phyloP scores from a whole-genome alignment of 768 basidiomycete species.

The Boletellus sp. region DNA sequence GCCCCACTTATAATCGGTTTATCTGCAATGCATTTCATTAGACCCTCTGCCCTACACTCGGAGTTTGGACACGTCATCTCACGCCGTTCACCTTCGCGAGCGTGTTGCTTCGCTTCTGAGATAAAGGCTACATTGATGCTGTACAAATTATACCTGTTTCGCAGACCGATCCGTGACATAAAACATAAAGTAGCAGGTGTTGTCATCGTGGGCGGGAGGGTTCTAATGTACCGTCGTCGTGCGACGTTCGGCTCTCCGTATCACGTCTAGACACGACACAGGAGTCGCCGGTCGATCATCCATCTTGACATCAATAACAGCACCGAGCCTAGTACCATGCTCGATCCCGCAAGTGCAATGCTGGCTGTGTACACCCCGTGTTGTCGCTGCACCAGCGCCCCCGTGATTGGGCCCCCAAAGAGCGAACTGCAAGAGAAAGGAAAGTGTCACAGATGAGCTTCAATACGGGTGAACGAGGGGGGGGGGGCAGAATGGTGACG shows the following conservation, averaged over 20 bases:
- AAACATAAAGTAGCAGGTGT: not conserved
- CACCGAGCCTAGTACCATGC: constrained; percentile 55
- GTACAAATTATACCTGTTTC: constrained; percentile 15
- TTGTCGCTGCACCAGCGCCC: constrained; percentile 46
- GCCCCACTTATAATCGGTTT: constrained; percentile 22
- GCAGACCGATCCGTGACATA: constrained; percentile 16
- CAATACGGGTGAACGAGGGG: not conserved
- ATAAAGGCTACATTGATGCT: constrained; percentile 29
- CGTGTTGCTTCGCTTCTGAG: constrained; percentile 14
- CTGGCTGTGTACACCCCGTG: constrained; percentile 48
- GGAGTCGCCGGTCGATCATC: constrained; percentile 39
- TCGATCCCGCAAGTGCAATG: constrained; percentile 58
- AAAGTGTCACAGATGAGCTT: not conserved
- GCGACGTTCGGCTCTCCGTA: not conserved
- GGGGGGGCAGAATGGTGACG: constrained; percentile 33
- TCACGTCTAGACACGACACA: constrained; percentile 42
- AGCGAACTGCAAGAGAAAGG: constrained; percentile 43
- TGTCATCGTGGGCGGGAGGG: not conserved
- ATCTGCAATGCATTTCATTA: constrained; percentile 30
- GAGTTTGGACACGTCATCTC: not conserved
- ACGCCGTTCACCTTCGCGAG: constrained; percentile 1
- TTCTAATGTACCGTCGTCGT: not conserved
- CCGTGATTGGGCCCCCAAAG: constrained; percentile 61
- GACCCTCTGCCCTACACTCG: not conserved
- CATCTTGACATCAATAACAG: constrained; percentile 51